A percentile compares a stretch with the other conserved stretches of the same genome.
These are phyloP conservation scores for Alternaria panax DNA, from an alignment of 2,329 filamentous ascomycete species.

Conservation along the genomic window DNA sequence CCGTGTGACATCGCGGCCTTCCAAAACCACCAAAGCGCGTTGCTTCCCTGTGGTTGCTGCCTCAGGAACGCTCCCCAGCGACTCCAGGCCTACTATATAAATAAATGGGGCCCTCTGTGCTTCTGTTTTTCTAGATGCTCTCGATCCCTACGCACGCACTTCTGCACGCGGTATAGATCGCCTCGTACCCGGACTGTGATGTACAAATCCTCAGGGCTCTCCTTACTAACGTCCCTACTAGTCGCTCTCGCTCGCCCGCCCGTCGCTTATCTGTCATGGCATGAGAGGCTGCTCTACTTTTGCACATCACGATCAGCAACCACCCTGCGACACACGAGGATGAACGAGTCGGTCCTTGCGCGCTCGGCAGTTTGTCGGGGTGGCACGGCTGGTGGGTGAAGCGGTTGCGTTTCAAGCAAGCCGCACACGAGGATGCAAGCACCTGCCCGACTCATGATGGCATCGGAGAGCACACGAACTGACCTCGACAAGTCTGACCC, in stretches of 20 bases:
- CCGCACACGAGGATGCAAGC: not conserved
- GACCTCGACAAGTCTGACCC: not conserved
- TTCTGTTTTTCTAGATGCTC: slow-evolving; percentile 3
- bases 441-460: not conserved
- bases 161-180: slow-evolving; percentile 2
- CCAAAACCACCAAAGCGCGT: not conserved
- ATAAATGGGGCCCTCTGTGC: slow-evolving; percentile 7
- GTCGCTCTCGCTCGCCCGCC: slow-evolving; percentile 15
- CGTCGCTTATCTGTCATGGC: slow-evolving; percentile 18
- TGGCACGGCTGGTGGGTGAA: slow-evolving; percentile 9
- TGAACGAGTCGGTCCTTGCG: not conserved
- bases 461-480: not conserved
- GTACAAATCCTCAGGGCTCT: slow-evolving; percentile 26
- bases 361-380: slow-evolving; percentile 10
- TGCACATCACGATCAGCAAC: slow-evolving; percentile 13
- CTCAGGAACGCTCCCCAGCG: slow-evolving; percentile 9
- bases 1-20: slow-evolving; percentile 4
- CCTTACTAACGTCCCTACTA: slow-evolving; percentile 21
- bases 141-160: not conserved
- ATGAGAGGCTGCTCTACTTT: slow-evolving; percentile 34
- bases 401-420: slow-evolving; percentile 12
- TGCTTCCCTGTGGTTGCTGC: not conserved
- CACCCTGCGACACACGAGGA: not conserved
- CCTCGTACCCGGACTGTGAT: slow-evolving; percentile 1
- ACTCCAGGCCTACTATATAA: slow-evolving; percentile 18